Conservation (phyloP, 2,329 filamentous ascomycete genomes). For the Aspergillus sp. region DNA sequence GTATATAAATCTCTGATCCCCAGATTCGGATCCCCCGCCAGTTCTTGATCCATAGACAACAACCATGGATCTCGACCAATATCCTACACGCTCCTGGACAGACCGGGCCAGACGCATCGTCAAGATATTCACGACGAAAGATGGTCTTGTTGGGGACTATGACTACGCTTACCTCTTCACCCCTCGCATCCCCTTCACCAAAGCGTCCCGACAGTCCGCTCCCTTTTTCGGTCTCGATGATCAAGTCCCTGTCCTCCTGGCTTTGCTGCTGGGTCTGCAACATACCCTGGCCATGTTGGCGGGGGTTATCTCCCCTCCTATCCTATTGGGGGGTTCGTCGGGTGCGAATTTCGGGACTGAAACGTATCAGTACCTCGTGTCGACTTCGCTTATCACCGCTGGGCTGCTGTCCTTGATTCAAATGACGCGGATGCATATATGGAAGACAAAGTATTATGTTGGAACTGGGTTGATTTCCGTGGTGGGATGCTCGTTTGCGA, state of each 20-base stretch:
- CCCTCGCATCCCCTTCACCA: slow-evolving; percentile 76
- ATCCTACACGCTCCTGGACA: slow-evolving; percentile 28
- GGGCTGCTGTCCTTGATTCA: slow-evolving; percentile 60
- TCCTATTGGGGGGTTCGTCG: slow-evolving; percentile 51
- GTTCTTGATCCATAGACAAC: too few species aligned
- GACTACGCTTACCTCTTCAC: slow-evolving; percentile 86
- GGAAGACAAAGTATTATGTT: slow-evolving; percentile 55
- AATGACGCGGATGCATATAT: slow-evolving; percentile 60
- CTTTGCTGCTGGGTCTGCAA: slow-evolving; percentile 61
- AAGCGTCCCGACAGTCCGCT: slow-evolving; percentile 49
- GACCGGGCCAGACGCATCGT: slow-evolving; percentile 30
- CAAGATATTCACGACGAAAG: slow-evolving; percentile 32
- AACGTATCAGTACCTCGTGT: slow-evolving; percentile 59
- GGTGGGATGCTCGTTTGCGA: slow-evolving; percentile 62
- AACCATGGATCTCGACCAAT: too few species aligned
- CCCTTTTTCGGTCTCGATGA: slow-evolving; percentile 67
- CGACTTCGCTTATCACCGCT: slow-evolving; percentile 61
- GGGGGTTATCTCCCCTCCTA: slow-evolving; percentile 56
- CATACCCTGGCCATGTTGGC: slow-evolving; percentile 63
- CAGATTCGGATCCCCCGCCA: too few species aligned
- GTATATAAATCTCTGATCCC: too few species aligned
- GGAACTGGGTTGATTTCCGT: slow-evolving; percentile 63
- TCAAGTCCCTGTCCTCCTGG: slow-evolving; percentile 60
- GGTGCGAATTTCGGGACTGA: slow-evolving; percentile 52
- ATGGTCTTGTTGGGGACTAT: slow-evolving; percentile 77